Evolutionary conservation across 2,329 filamentous ascomycete species (phyloP).

Genomic region (Parastagonospora nodorum): DNA sequence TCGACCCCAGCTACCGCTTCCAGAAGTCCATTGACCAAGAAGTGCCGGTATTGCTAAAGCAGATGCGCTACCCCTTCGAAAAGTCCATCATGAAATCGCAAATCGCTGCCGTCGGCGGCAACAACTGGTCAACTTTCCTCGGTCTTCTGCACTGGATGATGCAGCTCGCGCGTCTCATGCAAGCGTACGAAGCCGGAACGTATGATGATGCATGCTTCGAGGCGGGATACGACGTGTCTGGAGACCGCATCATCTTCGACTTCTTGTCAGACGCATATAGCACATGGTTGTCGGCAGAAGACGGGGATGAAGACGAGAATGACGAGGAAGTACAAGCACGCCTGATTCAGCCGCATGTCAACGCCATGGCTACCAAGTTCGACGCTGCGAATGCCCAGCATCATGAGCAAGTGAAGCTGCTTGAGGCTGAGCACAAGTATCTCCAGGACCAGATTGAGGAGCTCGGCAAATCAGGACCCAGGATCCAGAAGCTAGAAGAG

Average conservation of each 20-base stretch:
- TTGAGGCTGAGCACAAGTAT: slow-evolving; percentile 84
- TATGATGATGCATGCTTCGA: slow-evolving; percentile 93
- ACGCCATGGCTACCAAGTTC: slow-evolving; percentile 86
- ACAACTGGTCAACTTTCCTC: slow-evolving; percentile 96
- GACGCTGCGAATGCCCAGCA: slow-evolving; percentile 84
- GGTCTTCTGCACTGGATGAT: slow-evolving; percentile 98
- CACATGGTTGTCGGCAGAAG: slow-evolving; percentile 86
- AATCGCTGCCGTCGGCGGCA: slow-evolving; percentile 89
- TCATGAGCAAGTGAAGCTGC: slow-evolving; percentile 77
- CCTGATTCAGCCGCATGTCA: slow-evolving; percentile 80
- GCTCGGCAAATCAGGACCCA: slow-evolving; percentile 82
- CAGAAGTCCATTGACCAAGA: slow-evolving; percentile 95
- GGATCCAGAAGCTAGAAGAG: slow-evolving; percentile 82
- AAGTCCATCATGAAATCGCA: slow-evolving; percentile 96
- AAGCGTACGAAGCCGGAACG: slow-evolving; percentile 74
- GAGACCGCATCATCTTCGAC: slow-evolving; percentile 91
- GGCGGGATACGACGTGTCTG: slow-evolving; percentile 82
- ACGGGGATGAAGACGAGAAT: slow-evolving; percentile 70
- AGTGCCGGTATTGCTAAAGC: slow-evolving; percentile 88
- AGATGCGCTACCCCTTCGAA: slow-evolving; percentile 92
- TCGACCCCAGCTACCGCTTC: slow-evolving; percentile 92
- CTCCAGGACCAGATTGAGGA: slow-evolving; percentile 87
- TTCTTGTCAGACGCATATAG: slow-evolving; percentile 89
- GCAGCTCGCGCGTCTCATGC: slow-evolving; percentile 93
- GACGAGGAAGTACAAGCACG: slow-evolving; percentile 73